These are phyloP conservation scores for Barnettozyma pratensis DNA, from an alignment of 805 yeast species.

Conservation along the genomic window DNA sequence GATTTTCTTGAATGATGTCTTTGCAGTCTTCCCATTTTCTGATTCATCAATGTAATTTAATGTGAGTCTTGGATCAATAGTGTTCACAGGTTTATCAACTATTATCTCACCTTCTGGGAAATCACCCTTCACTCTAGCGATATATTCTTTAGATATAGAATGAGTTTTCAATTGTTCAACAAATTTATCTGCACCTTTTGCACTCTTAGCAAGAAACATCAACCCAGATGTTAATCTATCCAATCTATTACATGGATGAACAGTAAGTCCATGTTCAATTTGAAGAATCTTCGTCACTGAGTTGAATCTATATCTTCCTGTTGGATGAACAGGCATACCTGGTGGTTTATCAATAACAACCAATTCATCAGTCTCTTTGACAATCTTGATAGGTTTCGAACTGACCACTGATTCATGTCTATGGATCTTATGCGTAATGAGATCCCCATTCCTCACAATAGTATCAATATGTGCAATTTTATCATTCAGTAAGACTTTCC, in stretches of 20 bases:
- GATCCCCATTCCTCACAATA: conserved; percentile 73
- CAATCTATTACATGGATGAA: conserved; percentile 84
- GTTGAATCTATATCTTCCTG: conserved; percentile 75
- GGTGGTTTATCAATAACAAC: conserved; percentile 90
- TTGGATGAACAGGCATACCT: conserved; percentile 94
- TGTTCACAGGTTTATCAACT: conserved; percentile 64
- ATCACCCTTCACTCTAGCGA: conserved; percentile 84
- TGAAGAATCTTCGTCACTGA: conserved; percentile 74
- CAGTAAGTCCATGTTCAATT: conserved; percentile 57
- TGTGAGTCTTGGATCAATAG: conserved; percentile 70
- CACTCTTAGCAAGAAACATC: conserved; percentile 47
- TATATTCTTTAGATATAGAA: conserved; percentile 65
- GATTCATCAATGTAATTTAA: conserved; percentile 39
- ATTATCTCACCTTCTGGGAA: conserved; percentile 59
- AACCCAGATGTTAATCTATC: conserved; percentile 93
- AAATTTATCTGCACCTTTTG: conserved; percentile 63
- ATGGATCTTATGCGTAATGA: conserved; percentile 69
- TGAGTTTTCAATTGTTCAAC: conserved; percentile 45
- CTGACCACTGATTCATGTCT: conserved; percentile 71
- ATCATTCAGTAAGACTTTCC: conserved; percentile 72
- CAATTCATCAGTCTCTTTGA: conserved; percentile 61
- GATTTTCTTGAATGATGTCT: conserved; percentile 49
- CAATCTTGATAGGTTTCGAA: conserved; percentile 29
- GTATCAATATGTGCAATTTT: conserved; percentile 59
- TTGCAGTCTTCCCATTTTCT: conserved; percentile 54